These are phyloP conservation scores for Lonicera japonica DNA, from an alignment of 129 eudicot species.

Conservation along the genomic window DNA sequence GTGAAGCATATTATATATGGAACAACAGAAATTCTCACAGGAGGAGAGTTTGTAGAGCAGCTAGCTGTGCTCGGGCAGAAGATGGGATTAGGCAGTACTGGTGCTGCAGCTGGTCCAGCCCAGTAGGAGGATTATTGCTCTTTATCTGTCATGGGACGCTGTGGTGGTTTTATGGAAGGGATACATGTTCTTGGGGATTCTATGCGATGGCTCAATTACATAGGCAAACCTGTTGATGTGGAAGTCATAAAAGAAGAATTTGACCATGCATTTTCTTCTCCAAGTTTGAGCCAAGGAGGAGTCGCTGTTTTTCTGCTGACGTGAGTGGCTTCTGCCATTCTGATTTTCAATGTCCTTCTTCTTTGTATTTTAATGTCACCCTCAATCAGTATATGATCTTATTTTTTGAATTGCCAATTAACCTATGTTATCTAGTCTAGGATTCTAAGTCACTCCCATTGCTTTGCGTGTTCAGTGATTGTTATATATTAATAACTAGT, in stretches of 20 bases:
- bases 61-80: slow-evolving; percentile 78
- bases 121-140: slow-evolving; percentile 8
- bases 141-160: background rate
- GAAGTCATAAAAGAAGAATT: background rate
- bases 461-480: too few relatives aligned
- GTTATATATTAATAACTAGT: too few relatives aligned
- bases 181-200: background rate
- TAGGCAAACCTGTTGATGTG: slow-evolving; percentile 1
- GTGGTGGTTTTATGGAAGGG: slow-evolving; percentile 3
- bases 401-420: background rate
- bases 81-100: slow-evolving; percentile 69
- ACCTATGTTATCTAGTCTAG: background rate
- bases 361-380: background rate
- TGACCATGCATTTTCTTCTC: background rate
- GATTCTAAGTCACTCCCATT: too few relatives aligned
- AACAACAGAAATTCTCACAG: slow-evolving; percentile 84
- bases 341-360: slow-evolving; percentile 6
- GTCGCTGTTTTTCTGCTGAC: slow-evolving; percentile 1
- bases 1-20: slow-evolving; percentile 76
- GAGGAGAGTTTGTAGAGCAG: slow-evolving; percentile 90
- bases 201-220: background rate
- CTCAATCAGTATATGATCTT: background rate
- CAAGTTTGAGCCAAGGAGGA: background rate
- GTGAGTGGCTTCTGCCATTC: slow-evolving; percentile 16
- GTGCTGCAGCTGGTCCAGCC: slow-evolving; percentile 29